These are phyloP conservation scores for Cladosporium sp. DNA, from an alignment of 2,329 filamentous ascomycete species.

Conservation along the genomic window DNA sequence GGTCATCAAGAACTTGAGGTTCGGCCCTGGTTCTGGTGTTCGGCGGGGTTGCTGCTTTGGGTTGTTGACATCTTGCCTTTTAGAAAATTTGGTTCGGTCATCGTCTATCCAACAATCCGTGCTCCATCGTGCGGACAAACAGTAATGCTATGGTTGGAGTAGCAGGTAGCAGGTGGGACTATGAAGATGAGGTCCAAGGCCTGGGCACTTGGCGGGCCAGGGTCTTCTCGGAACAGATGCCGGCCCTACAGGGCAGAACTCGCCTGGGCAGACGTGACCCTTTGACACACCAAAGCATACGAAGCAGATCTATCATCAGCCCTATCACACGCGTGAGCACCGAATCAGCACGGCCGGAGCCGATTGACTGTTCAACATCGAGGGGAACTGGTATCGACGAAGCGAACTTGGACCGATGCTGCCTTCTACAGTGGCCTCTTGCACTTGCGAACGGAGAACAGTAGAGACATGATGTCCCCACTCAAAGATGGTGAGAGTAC, in stretches of 20 bases:
- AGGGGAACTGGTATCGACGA: not conserved
- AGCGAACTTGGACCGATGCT: not conserved
- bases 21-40: not conserved
- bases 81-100: not conserved
- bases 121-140: not conserved
- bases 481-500: not conserved
- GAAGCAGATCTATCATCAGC: not conserved
- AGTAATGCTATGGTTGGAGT: not conserved
- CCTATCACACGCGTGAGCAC: not conserved
- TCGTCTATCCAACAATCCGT: not conserved
- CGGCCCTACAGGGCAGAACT: not conserved
- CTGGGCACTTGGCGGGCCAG: constrained; percentile 1
- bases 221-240: constrained; percentile 2
- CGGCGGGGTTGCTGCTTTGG: not conserved
- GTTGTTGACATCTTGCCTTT: not conserved
- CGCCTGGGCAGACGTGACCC: not conserved
- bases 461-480: not conserved
- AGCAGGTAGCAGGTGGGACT: not conserved
- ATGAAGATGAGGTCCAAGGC: constrained; percentile 8
- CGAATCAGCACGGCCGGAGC: not conserved
- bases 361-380: not conserved
- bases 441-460: not conserved
- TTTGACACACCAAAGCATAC: not conserved
- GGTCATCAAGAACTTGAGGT: not conserved
- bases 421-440: not conserved